Percentiles rank a stretch among this genome's conserved stretches.
phyloP scores from a whole-genome alignment of 129 eudicot genomes.

The Apium graveolens region DNA sequence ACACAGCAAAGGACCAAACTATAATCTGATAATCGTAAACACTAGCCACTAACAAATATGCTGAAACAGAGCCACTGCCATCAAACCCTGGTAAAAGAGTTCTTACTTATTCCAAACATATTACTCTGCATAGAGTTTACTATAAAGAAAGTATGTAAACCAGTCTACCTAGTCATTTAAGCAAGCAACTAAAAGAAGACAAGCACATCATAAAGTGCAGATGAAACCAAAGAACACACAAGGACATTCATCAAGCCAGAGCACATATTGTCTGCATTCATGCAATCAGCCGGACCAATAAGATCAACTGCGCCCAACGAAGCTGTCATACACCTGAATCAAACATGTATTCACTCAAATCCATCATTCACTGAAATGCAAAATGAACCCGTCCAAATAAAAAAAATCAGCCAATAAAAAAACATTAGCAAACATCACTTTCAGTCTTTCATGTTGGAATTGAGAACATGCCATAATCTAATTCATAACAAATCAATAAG shows the following conservation, averaged over 20 bases:
- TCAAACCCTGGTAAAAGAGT: too few relatives aligned
- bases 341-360: conserved; percentile 41
- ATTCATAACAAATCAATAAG: not conserved
- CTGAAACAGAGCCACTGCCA: not conserved
- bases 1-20: not conserved
- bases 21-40: not conserved
- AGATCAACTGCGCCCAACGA: conserved; percentile 51
- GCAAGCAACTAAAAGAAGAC: conserved; percentile 15
- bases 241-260: conserved; percentile 45
- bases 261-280: conserved; percentile 38
- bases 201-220: conserved; percentile 23
- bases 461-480: not conserved
- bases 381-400: not conserved
- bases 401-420: not conserved
- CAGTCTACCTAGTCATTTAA: conserved; percentile 12
- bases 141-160: conserved; percentile 4
- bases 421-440: not conserved
- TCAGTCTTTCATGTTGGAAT: not conserved
- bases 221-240: conserved; percentile 20
- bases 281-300: conserved; percentile 44
- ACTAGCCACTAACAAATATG: not conserved
- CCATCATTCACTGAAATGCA: conserved; percentile 17
- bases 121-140: not conserved
- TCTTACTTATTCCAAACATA: not conserved
- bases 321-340: conserved; percentile 65